phyloP scores from a whole-genome alignment of 2,329 filamentous ascomycete genomes.

The Penicillium sp. region DNA sequence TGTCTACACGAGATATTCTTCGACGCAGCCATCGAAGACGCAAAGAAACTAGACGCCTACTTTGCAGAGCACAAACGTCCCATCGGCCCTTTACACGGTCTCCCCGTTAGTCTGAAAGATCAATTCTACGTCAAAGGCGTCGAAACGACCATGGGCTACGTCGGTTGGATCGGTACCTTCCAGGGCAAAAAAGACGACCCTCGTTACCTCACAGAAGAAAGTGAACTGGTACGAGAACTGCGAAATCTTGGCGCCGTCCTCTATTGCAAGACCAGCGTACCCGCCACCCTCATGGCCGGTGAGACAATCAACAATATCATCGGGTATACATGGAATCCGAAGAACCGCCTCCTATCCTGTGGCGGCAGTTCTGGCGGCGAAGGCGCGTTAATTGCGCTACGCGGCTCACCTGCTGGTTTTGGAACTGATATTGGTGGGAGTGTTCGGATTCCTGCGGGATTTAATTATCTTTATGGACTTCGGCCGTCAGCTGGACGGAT shows the following conservation, averaged over 20 bases:
- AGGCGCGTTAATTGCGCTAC: constrained; percentile 61
- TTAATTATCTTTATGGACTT: constrained; percentile 64
- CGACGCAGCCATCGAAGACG: constrained; percentile 57
- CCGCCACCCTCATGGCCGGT: constrained; percentile 62
- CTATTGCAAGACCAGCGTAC: constrained; percentile 62
- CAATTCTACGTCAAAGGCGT: constrained; percentile 57
- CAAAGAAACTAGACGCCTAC: constrained; percentile 57
- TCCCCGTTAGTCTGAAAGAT: constrained; percentile 63
- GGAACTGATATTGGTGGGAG: constrained; percentile 65
- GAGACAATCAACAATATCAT: constrained; percentile 69
- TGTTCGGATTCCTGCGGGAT: constrained; percentile 65
- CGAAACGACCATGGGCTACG: constrained; percentile 67
- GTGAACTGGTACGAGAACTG: constrained; percentile 63
- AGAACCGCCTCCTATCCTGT: constrained; percentile 59
- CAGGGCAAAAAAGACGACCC: constrained; percentile 60
- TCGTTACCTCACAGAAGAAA: constrained; percentile 59
- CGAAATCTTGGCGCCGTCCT: constrained; percentile 60
- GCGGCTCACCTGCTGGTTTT: constrained; percentile 62
- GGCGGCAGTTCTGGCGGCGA: constrained; percentile 67
- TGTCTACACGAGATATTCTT: constrained; percentile 63
- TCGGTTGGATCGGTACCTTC: constrained; percentile 69
- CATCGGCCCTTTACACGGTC: constrained; percentile 66
- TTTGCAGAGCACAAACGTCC: constrained; percentile 51
- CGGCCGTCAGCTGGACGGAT: constrained; percentile 61
- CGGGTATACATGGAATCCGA: constrained; percentile 63